Evolutionary conservation across 2,329 filamentous ascomycete species (phyloP).

Genomic region (Ascochyta lentis): DNA sequence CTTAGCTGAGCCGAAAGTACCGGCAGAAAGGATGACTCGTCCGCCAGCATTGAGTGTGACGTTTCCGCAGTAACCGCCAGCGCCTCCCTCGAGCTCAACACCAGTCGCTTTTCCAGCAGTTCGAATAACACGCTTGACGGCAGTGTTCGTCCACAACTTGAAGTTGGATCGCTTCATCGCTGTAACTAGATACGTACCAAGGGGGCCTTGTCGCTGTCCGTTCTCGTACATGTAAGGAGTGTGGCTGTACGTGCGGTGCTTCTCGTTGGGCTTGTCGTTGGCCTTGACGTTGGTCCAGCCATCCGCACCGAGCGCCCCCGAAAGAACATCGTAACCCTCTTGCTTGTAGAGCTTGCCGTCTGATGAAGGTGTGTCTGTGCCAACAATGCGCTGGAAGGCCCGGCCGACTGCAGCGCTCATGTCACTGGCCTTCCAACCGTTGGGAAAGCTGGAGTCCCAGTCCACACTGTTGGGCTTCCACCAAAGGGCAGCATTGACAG

Average conservation of each 20-base stretch:
- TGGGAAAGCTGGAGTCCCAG: slow-evolving; percentile 75
- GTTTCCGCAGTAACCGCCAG: slow-evolving; percentile 65
- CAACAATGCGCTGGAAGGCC: slow-evolving; percentile 73
- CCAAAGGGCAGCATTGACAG: slow-evolving; percentile 73
- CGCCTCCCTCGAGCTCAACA: slow-evolving; percentile 70
- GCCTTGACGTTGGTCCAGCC: slow-evolving; percentile 70
- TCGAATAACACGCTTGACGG: slow-evolving; percentile 71
- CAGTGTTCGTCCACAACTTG: slow-evolving; percentile 69
- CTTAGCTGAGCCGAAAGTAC: slow-evolving; percentile 73
- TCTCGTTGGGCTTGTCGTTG: slow-evolving; percentile 65
- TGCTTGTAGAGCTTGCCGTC: slow-evolving; percentile 73
- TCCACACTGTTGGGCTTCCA: slow-evolving; percentile 70
- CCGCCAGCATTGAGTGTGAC: slow-evolving; percentile 67
- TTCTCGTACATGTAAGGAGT: slow-evolving; percentile 71
- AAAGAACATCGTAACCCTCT: slow-evolving; percentile 69
- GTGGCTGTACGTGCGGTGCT: slow-evolving; percentile 70
- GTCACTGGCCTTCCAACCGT: slow-evolving; percentile 72
- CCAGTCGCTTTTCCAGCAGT: slow-evolving; percentile 68
- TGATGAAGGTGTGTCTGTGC: slow-evolving; percentile 69
- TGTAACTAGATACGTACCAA: slow-evolving; percentile 73
- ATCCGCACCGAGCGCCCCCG: slow-evolving; percentile 62
- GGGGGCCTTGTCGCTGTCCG: slow-evolving; percentile 71
- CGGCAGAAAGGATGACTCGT: slow-evolving; percentile 71
- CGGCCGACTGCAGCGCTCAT: slow-evolving; percentile 65
- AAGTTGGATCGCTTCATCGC: slow-evolving; percentile 69